These are phyloP conservation scores for Hypoxylon cercidicola DNA, from an alignment of 495 filamentous ascomycete genomes.

Conservation along the genomic window DNA sequence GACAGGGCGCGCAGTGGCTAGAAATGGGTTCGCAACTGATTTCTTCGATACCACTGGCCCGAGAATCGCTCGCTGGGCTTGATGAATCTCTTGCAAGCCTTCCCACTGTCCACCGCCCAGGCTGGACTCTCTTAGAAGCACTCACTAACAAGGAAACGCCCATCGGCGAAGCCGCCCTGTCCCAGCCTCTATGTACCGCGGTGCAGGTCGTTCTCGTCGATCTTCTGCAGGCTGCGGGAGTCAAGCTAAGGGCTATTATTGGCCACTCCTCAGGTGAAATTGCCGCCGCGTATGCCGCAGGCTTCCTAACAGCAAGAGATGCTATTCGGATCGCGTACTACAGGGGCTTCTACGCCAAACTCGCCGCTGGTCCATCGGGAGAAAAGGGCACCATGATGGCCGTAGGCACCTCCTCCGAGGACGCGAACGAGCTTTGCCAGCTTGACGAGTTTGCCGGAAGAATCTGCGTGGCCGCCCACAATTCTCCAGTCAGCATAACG, in stretches of 20 bases:
- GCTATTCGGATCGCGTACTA: constrained; percentile 63
- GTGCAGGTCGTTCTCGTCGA: constrained; percentile 61
- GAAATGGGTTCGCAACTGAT: constrained; percentile 23
- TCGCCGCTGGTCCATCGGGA: constrained; percentile 36
- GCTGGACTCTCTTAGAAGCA: constrained; percentile 33
- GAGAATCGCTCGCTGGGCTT: background rate
- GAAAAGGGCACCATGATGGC: constrained; percentile 64
- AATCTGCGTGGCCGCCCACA: constrained; percentile 5
- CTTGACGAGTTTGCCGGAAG: background rate
- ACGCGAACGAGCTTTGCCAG: constrained; percentile 52
- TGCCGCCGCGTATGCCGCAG: constrained; percentile 55
- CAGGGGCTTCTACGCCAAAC: constrained; percentile 51
- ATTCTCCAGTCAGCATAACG: constrained; percentile 1
- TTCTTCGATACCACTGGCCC: background rate
- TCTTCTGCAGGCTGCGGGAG: constrained; percentile 53
- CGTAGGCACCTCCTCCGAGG: constrained; percentile 52
- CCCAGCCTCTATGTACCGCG: constrained; percentile 60
- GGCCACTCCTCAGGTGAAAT: constrained; percentile 73
- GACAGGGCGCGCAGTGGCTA: constrained; percentile 46
- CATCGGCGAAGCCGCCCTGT: constrained; percentile 49
- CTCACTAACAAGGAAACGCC: constrained; percentile 39
- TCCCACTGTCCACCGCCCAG: constrained; percentile 10
- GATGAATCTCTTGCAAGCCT: constrained; percentile 3
- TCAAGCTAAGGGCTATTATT: constrained; percentile 57
- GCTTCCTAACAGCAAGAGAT: constrained; percentile 46